phyloP scores from a whole-genome alignment of 805 yeast genomes.

The Wickerhamomyces queroliae region DNA sequence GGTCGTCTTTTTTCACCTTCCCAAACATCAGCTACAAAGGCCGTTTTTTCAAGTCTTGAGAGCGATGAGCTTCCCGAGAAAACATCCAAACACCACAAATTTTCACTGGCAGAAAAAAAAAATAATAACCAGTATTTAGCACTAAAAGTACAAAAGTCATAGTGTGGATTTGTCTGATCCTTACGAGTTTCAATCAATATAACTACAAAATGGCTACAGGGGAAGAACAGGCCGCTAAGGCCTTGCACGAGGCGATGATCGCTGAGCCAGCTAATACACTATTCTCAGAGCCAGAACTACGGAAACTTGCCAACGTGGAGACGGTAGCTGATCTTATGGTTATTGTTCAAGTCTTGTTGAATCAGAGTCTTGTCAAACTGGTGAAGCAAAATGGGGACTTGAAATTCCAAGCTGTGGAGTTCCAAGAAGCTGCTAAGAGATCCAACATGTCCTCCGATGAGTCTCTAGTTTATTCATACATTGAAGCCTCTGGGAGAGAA shows the following conservation, averaged over 20 bases:
- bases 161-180: no score
- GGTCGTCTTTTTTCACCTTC: no score
- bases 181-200: no score
- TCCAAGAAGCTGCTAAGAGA: slow-evolving; percentile 71
- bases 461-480: slow-evolving; percentile 83
- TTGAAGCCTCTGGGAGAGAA: slow-evolving; percentile 89
- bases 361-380: slow-evolving; percentile 60
- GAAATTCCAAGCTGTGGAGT: slow-evolving; percentile 69
- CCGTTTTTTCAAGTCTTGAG: no score
- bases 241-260: slow-evolving; percentile 62
- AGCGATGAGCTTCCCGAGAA: no score
- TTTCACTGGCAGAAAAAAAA: neutral
- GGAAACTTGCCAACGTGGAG: slow-evolving; percentile 37
- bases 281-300: slow-evolving; percentile 67
- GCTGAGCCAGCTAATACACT: slow-evolving; percentile 40
- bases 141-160: neutral
- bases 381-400: slow-evolving; percentile 62
- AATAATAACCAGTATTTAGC: neutral
- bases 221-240: slow-evolving; percentile 38
- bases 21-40: no score
- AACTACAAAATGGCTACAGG: neutral
- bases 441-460: slow-evolving; percentile 81
- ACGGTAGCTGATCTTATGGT: slow-evolving; percentile 37
- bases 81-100: neutral
- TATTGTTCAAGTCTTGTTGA: slow-evolving; percentile 45